phyloP scores from a whole-genome alignment of 495 filamentous ascomycete species.

The Neurospora sp. region DNA sequence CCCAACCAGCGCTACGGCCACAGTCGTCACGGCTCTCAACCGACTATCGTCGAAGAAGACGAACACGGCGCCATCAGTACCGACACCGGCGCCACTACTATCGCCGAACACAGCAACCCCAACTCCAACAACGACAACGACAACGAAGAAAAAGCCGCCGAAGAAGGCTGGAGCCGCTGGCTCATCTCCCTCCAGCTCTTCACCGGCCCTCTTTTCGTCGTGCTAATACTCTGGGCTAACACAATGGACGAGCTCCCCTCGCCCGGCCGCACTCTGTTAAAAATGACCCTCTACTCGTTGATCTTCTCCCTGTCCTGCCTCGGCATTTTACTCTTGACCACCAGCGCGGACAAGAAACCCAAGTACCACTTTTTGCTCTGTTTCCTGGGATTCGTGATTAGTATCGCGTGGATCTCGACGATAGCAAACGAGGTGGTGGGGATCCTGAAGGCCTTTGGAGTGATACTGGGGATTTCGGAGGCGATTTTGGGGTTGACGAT shows the following conservation, averaged over 20 bases:
- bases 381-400: conserved; percentile 83
- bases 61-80: background rate
- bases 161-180: conserved; percentile 75
- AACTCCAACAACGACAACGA: background rate
- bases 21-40: background rate
- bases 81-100: background rate
- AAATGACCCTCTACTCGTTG: conserved; percentile 57
- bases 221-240: conserved; percentile 68
- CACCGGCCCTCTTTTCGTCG: conserved; percentile 76
- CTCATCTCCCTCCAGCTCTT: conserved; percentile 76
- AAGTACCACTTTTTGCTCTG: conserved; percentile 66
- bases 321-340: conserved; percentile 50
- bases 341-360: conserved; percentile 46
- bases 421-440: conserved; percentile 95
- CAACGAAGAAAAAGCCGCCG: background rate
- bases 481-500: conserved; percentile 92
- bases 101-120: background rate
- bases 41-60: background rate
- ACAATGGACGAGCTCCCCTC: conserved; percentile 40
- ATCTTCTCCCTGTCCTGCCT: conserved; percentile 58
- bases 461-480: conserved; percentile 88
- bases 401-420: conserved; percentile 91
- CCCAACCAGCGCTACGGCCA: background rate
- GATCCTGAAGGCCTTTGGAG: conserved; percentile 85
- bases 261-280: conserved; percentile 36